These are phyloP conservation scores for Capronia epimyces DNA, from an alignment of 2,329 filamentous ascomycete species.

Conservation along the genomic window DNA sequence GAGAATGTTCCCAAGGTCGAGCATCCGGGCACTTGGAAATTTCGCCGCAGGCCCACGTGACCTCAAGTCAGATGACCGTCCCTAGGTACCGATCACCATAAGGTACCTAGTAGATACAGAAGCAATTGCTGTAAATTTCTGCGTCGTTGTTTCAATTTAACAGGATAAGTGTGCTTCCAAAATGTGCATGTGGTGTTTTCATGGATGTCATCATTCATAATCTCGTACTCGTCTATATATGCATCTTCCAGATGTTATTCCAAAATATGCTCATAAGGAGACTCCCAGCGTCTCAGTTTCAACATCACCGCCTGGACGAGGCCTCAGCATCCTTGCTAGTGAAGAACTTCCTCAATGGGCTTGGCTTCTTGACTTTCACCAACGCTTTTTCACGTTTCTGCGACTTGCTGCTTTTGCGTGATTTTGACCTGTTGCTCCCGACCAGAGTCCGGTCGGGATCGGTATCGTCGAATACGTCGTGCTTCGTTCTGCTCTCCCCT, in stretches of 20 bases:
- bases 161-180: too few species aligned
- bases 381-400: slow-evolving; percentile 23
- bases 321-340: slow-evolving; percentile 14
- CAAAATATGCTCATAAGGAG: neutral
- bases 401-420: slow-evolving; percentile 18
- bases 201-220: neutral
- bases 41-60: neutral
- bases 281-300: neutral
- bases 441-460: slow-evolving; percentile 20
- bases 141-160: too few species aligned
- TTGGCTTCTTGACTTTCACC: slow-evolving; percentile 36
- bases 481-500: slow-evolving; percentile 21
- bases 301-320: slow-evolving; percentile 11
- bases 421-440: slow-evolving; percentile 19
- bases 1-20: neutral
- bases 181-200: too few species aligned
- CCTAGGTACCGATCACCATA: neutral
- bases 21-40: neutral
- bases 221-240: too few species aligned
- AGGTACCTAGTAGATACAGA: neutral
- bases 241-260: neutral
- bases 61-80: neutral
- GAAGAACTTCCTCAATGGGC: slow-evolving; percentile 30
- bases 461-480: slow-evolving; percentile 18
- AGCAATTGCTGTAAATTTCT: too few species aligned